Conservation (phyloP, 169 alveolate species). For the Fabrea salina region DNA sequence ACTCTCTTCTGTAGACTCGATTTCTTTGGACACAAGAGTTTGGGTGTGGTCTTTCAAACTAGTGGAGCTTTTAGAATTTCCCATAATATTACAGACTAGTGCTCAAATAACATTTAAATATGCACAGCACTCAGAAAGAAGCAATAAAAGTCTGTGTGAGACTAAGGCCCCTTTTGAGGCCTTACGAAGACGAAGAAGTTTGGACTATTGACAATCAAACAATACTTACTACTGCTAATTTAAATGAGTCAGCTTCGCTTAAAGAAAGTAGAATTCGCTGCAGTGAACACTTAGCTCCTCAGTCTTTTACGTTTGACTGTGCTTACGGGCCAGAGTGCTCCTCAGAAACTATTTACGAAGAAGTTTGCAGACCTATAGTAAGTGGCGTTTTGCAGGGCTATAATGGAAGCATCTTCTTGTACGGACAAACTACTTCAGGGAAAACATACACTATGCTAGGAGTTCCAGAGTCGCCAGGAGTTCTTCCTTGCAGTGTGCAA, state of each 20-base stretch:
- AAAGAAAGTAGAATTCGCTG: conserved; percentile 12
- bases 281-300: background rate
- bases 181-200: conserved; percentile 31
- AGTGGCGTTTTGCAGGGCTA: conserved; percentile 64
- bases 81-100: too few species aligned
- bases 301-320: conserved; percentile 24
- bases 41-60: too few species aligned
- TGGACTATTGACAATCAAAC: conserved; percentile 13
- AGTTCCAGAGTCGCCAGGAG: conserved; percentile 59
- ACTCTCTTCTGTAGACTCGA: too few species aligned
- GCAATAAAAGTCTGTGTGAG: conserved; percentile 29
- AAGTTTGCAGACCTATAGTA: background rate
- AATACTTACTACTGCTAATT: background rate
- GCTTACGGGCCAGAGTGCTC: conserved; percentile 25
- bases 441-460: conserved; percentile 82
- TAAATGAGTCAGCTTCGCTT: background rate
- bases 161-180: conserved; percentile 21
- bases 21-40: too few species aligned
- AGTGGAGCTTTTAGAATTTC: too few species aligned
- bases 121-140: too few species aligned
- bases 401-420: conserved; percentile 78
- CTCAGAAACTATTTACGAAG: conserved; percentile 21
- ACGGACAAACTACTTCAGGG: conserved; percentile 83
- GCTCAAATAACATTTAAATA: too few species aligned
- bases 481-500: conserved; percentile 77